phyloP scores from a whole-genome alignment of 129 eudicot genomes.

The Pittosporum tobira region DNA sequence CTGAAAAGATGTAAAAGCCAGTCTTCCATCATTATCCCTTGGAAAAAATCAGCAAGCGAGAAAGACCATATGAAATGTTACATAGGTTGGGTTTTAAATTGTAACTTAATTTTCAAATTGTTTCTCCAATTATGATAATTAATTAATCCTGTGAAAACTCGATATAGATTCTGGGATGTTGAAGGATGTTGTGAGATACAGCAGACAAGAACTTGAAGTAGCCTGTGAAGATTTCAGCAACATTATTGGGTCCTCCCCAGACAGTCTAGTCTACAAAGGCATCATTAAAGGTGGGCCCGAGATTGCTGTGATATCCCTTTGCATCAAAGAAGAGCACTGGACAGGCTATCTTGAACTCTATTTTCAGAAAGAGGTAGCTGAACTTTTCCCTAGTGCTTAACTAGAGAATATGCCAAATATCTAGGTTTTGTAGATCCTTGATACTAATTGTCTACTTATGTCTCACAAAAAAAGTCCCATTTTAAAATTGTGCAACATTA shows the following conservation, averaged over 20 bases:
- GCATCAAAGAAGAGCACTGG: slow-evolving; percentile 74
- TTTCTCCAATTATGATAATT: not conserved
- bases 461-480: no score
- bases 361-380: slow-evolving; percentile 72
- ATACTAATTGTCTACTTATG: no score
- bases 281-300: slow-evolving; percentile 80
- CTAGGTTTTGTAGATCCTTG: not conserved
- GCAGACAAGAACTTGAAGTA: slow-evolving; percentile 72
- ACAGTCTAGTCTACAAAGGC: slow-evolving; percentile 79
- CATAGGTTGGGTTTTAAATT: slow-evolving; percentile 38
- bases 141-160: not conserved
- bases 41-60: slow-evolving; percentile 60
- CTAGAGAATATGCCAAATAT: not conserved
- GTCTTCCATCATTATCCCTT: slow-evolving; percentile 40
- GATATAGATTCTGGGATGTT: slow-evolving; percentile 63
- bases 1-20: slow-evolving; percentile 43
- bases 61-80: slow-evolving; percentile 44
- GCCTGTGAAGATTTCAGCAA: slow-evolving; percentile 99
- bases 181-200: slow-evolving; percentile 58
- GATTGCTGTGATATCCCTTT: slow-evolving; percentile 78
- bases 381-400: no score
- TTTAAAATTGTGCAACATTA: no score
- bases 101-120: not conserved
- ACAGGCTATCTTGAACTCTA: slow-evolving; percentile 73
- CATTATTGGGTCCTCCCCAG: slow-evolving; percentile 79